These are phyloP conservation scores for Fusarium austroafricanum DNA, from an alignment of 2,329 filamentous ascomycete genomes.

Conservation along the genomic window DNA sequence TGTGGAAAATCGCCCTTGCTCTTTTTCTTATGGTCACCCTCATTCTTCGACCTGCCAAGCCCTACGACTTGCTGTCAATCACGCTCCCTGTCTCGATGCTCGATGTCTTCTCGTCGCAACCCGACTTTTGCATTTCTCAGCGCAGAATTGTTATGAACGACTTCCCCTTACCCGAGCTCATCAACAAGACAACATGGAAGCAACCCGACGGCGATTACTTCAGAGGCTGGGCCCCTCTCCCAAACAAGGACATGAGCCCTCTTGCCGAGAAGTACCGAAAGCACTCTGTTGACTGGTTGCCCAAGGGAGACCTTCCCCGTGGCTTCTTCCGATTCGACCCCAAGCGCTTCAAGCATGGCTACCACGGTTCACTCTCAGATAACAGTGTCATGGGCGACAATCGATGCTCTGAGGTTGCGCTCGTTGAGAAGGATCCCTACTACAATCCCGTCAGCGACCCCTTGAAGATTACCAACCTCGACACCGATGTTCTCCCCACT, in stretches of 20 bases:
- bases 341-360: conserved; percentile 40
- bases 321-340: conserved; percentile 49
- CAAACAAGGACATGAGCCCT: conserved; percentile 32
- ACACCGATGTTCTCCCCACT: conserved; percentile 48
- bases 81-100: conserved; percentile 50
- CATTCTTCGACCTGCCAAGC: conserved; percentile 47
- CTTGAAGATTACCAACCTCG: conserved; percentile 55
- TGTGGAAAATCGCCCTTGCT: conserved; percentile 31
- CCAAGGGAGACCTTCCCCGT: conserved; percentile 38
- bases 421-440: conserved; percentile 45
- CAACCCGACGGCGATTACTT: conserved; percentile 46
- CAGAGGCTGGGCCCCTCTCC: conserved; percentile 50
- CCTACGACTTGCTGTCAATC: conserved; percentile 49
- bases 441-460: conserved; percentile 56
- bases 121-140: conserved; percentile 45
- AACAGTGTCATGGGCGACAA: conserved; percentile 4
- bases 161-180: conserved; percentile 49
- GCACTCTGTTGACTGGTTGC: conserved; percentile 46
- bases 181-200: conserved; percentile 45
- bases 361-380: conserved; percentile 27
- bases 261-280: conserved; percentile 44
- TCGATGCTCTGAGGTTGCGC: conserved; percentile 31
- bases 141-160: conserved; percentile 38
- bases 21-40: conserved; percentile 39
- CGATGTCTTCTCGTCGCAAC: conserved; percentile 44